These are phyloP conservation scores for Trichophyton verrucosum DNA, from an alignment of 2,329 filamentous ascomycete genomes.

Conservation along the genomic window DNA sequence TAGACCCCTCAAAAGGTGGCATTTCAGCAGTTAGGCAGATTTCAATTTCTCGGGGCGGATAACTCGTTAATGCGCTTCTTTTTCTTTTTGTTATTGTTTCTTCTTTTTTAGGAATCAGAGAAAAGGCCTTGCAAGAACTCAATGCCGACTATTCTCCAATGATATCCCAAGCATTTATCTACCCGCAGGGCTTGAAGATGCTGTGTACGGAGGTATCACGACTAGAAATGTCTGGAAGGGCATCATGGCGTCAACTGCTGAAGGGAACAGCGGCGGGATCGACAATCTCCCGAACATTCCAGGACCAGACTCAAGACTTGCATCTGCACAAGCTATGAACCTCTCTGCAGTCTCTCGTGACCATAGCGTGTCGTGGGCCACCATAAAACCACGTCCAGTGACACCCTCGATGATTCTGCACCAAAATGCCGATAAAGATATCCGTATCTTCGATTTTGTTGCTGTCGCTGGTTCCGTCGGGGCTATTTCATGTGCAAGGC, in stretches of 20 bases:
- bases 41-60: background rate
- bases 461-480: background rate
- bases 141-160: background rate
- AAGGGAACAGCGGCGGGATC: background rate
- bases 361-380: background rate
- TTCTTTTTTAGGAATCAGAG: background rate
- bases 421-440: background rate
- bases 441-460: background rate
- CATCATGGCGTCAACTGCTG: background rate
- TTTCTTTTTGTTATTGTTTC: background rate
- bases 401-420: background rate
- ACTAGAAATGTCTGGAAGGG: background rate
- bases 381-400: background rate
- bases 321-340: background rate
- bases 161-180: background rate
- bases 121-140: background rate
- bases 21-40: background rate
- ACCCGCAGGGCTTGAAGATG: background rate
- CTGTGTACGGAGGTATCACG: background rate
- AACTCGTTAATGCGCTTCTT: background rate
- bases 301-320: background rate
- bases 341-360: background rate
- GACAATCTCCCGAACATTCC: background rate
- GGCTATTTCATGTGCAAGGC: background rate
- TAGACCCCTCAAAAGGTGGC: too few relatives aligned